Evolutionary conservation across 495 filamentous ascomycete genomes (phyloP).

Genomic region (Penicillium egyptiacum): DNA sequence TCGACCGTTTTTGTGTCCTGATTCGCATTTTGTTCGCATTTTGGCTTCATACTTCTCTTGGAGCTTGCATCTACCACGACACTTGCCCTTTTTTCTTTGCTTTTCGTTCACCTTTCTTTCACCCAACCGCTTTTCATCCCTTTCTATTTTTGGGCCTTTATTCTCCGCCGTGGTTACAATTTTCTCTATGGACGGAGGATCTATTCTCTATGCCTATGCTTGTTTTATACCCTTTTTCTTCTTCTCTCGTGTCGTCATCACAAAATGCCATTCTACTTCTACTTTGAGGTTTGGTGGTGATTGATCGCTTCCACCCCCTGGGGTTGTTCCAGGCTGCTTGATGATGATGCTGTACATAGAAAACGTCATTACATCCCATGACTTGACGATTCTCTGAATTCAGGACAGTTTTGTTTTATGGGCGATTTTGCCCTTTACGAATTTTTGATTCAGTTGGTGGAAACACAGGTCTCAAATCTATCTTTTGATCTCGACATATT

Average conservation of each 20-base stretch:
- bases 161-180: neutral
- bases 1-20: too few species aligned
- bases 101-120: neutral
- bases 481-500: neutral
- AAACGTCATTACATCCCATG: conserved; percentile 21
- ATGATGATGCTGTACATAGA: conserved; percentile 35
- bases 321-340: neutral
- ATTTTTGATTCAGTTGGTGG: conserved; percentile 1
- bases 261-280: neutral
- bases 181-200: neutral
- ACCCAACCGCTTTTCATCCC: neutral
- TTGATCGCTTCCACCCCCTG: neutral
- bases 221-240: conserved; percentile 18
- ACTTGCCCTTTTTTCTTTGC: neutral
- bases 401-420: neutral
- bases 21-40: neutral
- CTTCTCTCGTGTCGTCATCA: neutral
- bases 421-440: conserved; percentile 3
- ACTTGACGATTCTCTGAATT: conserved; percentile 13
- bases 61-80: neutral
- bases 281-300: conserved; percentile 1
- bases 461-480: neutral
- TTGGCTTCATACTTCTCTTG: neutral
- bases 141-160: neutral
- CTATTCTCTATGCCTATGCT: neutral